A percentile compares a stretch with the other conserved stretches of the same genome.
Conservation (phyloP, 148 eudicot genomes). For the Camellia japonica region DNA sequence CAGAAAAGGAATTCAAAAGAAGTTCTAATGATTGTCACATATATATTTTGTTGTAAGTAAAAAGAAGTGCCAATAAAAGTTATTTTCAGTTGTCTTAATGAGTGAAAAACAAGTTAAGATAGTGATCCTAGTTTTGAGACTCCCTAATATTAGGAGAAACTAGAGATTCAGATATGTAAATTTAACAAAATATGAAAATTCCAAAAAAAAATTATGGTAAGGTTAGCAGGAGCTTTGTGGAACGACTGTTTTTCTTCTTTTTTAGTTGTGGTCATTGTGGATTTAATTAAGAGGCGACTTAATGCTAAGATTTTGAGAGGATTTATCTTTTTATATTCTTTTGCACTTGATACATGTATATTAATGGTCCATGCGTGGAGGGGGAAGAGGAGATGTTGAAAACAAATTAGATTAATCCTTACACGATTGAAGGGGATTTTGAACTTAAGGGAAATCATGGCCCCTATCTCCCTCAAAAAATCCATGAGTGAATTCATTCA, state of each 20-base stretch:
- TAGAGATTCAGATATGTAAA: background rate
- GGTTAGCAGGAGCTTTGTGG: too few species aligned
- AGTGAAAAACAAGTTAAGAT: background rate
- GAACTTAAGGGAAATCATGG: background rate
- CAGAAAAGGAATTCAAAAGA: background rate
- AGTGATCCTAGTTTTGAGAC: background rate
- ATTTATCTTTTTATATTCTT: background rate
- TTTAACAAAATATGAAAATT: background rate
- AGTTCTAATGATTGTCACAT: background rate
- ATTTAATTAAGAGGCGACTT: background rate
- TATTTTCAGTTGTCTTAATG: background rate
- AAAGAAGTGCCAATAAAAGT: background rate
- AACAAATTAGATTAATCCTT: background rate
- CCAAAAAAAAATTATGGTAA: background rate
- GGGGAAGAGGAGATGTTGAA: background rate
- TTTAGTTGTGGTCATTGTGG: background rate
- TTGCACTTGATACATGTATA: background rate
- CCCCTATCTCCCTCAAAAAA: background rate
- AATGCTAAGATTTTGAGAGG: background rate
- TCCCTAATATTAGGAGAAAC: background rate
- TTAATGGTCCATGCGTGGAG: background rate
- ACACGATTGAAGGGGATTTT: background rate
- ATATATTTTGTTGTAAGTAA: background rate
- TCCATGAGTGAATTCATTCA: background rate
- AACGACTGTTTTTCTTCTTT: background rate